Conservation (phyloP, 306 rosid species). For the Sindora glabra region DNA sequence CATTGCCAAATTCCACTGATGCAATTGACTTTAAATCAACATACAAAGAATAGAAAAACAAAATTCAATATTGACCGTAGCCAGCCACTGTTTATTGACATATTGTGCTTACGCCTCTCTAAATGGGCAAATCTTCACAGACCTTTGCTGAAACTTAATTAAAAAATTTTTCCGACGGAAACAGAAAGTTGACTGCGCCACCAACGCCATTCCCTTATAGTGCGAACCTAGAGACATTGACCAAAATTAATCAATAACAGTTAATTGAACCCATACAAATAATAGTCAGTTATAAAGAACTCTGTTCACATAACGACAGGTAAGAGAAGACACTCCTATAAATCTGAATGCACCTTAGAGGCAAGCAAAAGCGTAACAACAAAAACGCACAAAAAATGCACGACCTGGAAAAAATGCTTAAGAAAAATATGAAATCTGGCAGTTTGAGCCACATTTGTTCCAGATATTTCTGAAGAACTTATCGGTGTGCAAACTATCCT, state of each 20-base stretch:
- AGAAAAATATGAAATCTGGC: no score
- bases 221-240: slow-evolving; percentile 38
- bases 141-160: slow-evolving; percentile 15
- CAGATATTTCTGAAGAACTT: no score
- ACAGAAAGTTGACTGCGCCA: slow-evolving; percentile 9
- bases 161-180: slow-evolving; percentile 11
- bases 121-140: slow-evolving; percentile 11
- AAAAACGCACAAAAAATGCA: no score
- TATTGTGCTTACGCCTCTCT: no score
- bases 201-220: slow-evolving; percentile 11
- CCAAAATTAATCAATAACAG: slow-evolving; percentile 14
- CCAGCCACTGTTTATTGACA: slow-evolving; percentile 36
- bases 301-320: not conserved
- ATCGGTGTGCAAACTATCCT: no score
- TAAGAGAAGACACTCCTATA: not conserved
- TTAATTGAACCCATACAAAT: not conserved
- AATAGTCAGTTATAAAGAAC: not conserved
- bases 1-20: slow-evolving; percentile 22
- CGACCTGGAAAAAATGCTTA: no score
- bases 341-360: no score
- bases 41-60: slow-evolving; percentile 7
- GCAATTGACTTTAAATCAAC: slow-evolving; percentile 26
- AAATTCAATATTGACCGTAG: no score
- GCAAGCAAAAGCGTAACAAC: no score
- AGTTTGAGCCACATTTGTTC: no score